phyloP scores from a whole-genome alignment of 129 eudicot genomes.

The Sambucus nigra region DNA sequence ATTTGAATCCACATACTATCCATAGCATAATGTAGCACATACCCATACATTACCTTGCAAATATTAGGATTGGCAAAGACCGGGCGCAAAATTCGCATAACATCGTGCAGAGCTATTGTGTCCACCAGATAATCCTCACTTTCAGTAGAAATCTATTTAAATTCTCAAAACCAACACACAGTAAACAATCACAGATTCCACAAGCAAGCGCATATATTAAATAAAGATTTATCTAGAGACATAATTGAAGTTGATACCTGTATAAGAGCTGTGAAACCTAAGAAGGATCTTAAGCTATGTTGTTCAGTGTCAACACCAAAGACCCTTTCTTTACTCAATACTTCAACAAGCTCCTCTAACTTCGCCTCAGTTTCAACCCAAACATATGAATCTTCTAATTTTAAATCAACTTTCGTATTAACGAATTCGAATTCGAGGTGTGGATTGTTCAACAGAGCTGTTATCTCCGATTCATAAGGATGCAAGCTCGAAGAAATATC shows the following conservation, averaged over 20 bases:
- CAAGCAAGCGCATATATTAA: not conserved
- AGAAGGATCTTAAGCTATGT: conserved; percentile 72
- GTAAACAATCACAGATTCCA: not conserved
- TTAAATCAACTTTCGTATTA: conserved; percentile 19
- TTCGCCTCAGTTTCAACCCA: conserved; percentile 71
- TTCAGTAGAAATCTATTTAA: conserved; percentile 67
- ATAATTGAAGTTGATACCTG: conserved; percentile 37
- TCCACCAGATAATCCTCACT: conserved; percentile 73
- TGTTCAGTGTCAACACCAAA: conserved; percentile 93
- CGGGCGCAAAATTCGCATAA: conserved; percentile 58
- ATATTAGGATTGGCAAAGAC: conserved; percentile 69
- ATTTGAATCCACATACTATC: not conserved
- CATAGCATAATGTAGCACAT: not conserved
- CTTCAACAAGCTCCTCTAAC: conserved; percentile 49
- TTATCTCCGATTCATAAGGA: conserved; percentile 61
- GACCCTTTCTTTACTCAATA: conserved; percentile 55
- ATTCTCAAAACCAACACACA: not conserved
- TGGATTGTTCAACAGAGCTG: conserved; percentile 35
- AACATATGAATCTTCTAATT: conserved; percentile 32
- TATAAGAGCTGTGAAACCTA: conserved; percentile 85
- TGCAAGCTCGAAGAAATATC: conserved; percentile 41
- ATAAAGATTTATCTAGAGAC: not conserved
- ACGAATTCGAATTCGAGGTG: conserved; percentile 22
- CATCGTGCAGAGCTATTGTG: conserved; percentile 73
- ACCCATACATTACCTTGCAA: conserved; percentile 53